Evolutionary conservation across 2,329 filamentous ascomycete genomes (phyloP).

Genomic region (Pseudocercospora fuligena): DNA sequence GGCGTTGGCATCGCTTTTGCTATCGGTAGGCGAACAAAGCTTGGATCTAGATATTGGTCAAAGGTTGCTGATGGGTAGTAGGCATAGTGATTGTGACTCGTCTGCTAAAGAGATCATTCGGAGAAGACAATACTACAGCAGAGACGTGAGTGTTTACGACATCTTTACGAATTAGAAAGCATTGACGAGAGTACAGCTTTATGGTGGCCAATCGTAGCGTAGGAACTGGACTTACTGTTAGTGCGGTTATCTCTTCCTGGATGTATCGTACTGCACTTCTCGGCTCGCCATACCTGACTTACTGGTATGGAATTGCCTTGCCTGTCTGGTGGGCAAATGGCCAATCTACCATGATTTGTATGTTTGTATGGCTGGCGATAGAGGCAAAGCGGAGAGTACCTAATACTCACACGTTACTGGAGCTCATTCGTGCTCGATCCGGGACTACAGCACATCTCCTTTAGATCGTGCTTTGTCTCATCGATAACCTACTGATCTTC

Average conservation of each 20-base stretch:
- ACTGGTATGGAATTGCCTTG: not conserved
- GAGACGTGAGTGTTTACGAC: too few species aligned
- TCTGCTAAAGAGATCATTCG: not conserved
- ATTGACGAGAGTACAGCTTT: not conserved
- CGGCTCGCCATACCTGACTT: not conserved
- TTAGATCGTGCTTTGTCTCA: slow-evolving; percentile 48
- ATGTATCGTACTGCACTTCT: not conserved
- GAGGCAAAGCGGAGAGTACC: slow-evolving; percentile 83
- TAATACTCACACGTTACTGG: slow-evolving; percentile 68
- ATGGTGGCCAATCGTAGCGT: not conserved
- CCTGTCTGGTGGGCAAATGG: not conserved
- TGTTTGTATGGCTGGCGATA: slow-evolving; percentile 86
- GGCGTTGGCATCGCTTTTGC: not conserved
- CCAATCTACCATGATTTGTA: slow-evolving; percentile 61
- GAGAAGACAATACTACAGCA: not conserved
- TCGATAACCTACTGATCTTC: slow-evolving; percentile 49
- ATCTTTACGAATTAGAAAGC: too few species aligned
- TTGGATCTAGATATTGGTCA: not conserved
- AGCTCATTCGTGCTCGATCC: slow-evolving; percentile 27
- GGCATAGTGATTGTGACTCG: not conserved
- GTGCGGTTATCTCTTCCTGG: not conserved
- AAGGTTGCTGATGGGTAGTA: too few species aligned
- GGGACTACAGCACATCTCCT: slow-evolving; percentile 44
- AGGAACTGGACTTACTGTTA: not conserved
- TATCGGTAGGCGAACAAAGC: not conserved